Evolutionary conservation across 2,329 filamentous ascomycete genomes (phyloP), one percentile per base, ranked within the genome.

Genomic region (Fusarium staphyleae): DNA sequence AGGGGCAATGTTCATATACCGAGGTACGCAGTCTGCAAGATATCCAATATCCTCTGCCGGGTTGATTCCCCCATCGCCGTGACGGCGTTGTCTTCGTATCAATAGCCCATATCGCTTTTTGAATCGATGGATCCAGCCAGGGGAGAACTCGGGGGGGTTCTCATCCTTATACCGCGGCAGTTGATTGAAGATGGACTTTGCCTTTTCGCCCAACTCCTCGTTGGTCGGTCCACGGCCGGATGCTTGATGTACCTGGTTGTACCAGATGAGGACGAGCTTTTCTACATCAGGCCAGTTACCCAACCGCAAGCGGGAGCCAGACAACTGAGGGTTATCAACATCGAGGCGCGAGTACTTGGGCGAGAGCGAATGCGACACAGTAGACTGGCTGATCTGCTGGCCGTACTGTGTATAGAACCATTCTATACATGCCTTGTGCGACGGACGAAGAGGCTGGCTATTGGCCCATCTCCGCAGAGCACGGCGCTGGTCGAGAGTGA

Each of bases 221-320:
- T 86, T 86, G 35, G 81, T 84, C 0, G 83, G 83, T 60, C 83
- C 81, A 46, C 82, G 81, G 46, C 83, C 83, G 3, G 75, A 77
- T 22, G 75, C 74, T 40, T 78, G 22, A 9, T 24, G 75, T 47
- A 79, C 77, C 58, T 81, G 77, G 63, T 82, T 78, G 66, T 82
- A 81, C 81, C 81, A 83, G 6, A 81, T 72, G 53, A 83, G 72
- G 15, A 83, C 81, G 8, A 83, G 76, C 73, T 82, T 82, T 72
- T 83, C 81, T 48, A 86, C 83, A 59, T 86, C 83, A 55, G 83
- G 83, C 83, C 83, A 86, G 67, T 86, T 86, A 58, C 83, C 83
- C 52, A 85, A 85, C 58, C 83, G 82, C 57, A 86, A 75, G 35
- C 83, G 81, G 50, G 82, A 85, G 35, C 83, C 83, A n/a, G 81